phyloP scores from a whole-genome alignment of 306 rosid species.

The Glycine tomentella region DNA sequence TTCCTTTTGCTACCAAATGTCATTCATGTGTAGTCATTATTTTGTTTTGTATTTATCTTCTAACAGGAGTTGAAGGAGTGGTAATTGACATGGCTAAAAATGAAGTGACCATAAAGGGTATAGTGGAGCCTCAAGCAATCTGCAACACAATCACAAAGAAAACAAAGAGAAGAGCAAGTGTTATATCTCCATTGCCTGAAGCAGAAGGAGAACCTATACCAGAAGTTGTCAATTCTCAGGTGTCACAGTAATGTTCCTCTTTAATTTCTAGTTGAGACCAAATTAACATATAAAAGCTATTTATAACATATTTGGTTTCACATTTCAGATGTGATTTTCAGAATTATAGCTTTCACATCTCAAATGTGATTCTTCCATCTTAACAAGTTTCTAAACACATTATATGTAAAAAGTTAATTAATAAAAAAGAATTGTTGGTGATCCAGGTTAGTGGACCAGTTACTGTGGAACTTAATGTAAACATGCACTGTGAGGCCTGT shows the following conservation, averaged over 20 bases:
- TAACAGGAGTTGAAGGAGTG: constrained; percentile 86
- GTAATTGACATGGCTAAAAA: constrained; percentile 72
- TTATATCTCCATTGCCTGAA: constrained; percentile 85
- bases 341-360: no score
- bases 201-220: constrained; percentile 91
- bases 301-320: background rate
- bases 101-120: constrained; percentile 91
- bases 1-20: constrained; percentile 29
- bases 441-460: constrained; percentile 73
- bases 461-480: constrained; percentile 84
- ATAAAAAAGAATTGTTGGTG: constrained; percentile 12
- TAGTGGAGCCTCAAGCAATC: constrained; percentile 85
- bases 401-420: constrained; percentile 10
- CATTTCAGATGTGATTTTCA: no score
- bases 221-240: constrained; percentile 85
- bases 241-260: constrained; percentile 30
- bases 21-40: constrained; percentile 11
- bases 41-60: constrained; percentile 22
- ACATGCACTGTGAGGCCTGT: constrained; percentile 98
- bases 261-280: background rate
- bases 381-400: no score
- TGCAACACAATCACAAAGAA: constrained; percentile 70
- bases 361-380: no score
- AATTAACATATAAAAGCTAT: no score
- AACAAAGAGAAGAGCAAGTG: constrained; percentile 72